Evolutionary conservation across 331 rosid genomes (phyloP).

Genomic region (Stylosanthes scabra): DNA sequence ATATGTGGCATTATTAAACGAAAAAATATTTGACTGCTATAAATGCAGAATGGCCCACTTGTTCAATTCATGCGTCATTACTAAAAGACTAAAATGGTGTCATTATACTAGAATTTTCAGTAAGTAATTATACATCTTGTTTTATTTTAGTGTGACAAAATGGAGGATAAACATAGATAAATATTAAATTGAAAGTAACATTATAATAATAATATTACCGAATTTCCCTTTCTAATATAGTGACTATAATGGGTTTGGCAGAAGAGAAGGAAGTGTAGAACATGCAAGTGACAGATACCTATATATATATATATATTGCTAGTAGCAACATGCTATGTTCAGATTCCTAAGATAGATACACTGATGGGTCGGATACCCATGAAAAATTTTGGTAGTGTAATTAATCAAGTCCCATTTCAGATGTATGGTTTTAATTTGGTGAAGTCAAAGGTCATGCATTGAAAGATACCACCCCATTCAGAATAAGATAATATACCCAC

Average conservation of each 20-base stretch:
- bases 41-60: too few species aligned
- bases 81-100: too few species aligned
- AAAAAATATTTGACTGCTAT: too few species aligned
- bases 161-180: not conserved
- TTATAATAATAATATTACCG: too few species aligned
- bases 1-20: too few species aligned
- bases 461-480: slow-evolving; percentile 15
- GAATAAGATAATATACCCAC: not conserved
- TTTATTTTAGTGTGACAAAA: too few species aligned
- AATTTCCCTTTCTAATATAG: not conserved
- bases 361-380: not conserved
- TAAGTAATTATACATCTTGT: too few species aligned
- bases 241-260: slow-evolving; percentile 65
- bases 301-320: too few species aligned
- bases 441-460: slow-evolving; percentile 1
- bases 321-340: not conserved
- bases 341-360: not conserved
- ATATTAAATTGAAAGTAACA: not conserved
- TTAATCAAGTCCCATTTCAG: not conserved
- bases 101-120: too few species aligned
- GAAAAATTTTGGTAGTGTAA: not conserved
- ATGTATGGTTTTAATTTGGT: not conserved
- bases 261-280: slow-evolving; percentile 21
- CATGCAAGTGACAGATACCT: slow-evolving; percentile 39
- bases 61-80: too few species aligned